A percentile compares a stretch with the other conserved stretches of the same genome.
Conservation (phyloP, 2,329 filamentous ascomycete genomes). For the Talaromyces sp. region DNA sequence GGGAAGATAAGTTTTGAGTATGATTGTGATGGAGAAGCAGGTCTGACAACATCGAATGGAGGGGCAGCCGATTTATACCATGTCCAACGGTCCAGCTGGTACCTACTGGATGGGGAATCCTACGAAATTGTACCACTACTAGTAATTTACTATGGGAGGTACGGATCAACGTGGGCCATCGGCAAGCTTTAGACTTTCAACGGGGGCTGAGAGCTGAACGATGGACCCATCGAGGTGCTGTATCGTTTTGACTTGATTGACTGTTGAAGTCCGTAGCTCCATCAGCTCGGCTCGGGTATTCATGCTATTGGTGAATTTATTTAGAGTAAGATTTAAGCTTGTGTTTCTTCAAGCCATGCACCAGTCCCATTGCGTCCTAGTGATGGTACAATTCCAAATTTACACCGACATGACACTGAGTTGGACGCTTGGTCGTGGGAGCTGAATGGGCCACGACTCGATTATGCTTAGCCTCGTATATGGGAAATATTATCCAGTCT, state of each 20-base stretch:
- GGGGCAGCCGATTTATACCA: not conserved
- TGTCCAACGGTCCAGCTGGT: no score
- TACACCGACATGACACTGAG: not conserved
- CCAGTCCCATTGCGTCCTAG: no score
- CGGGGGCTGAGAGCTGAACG: not conserved
- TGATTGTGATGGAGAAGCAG: not conserved
- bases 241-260: not conserved
- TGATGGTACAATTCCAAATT: no score
- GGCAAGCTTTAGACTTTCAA: not conserved
- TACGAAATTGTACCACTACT: not conserved
- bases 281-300: not conserved
- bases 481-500: no score
- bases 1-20: not conserved
- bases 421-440: not conserved
- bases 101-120: no score
- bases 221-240: not conserved
- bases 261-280: not conserved
- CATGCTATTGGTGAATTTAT: not conserved
- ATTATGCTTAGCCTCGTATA: not conserved
- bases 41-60: no score
- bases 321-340: not conserved
- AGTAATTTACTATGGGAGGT: not conserved
- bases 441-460: not conserved
- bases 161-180: not conserved
- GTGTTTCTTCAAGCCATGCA: not conserved